Percentiles rank a stretch among this genome's conserved stretches.
Conservation (phyloP, 1,139 yeast genomes). For the Neolecta irregularis region DNA sequence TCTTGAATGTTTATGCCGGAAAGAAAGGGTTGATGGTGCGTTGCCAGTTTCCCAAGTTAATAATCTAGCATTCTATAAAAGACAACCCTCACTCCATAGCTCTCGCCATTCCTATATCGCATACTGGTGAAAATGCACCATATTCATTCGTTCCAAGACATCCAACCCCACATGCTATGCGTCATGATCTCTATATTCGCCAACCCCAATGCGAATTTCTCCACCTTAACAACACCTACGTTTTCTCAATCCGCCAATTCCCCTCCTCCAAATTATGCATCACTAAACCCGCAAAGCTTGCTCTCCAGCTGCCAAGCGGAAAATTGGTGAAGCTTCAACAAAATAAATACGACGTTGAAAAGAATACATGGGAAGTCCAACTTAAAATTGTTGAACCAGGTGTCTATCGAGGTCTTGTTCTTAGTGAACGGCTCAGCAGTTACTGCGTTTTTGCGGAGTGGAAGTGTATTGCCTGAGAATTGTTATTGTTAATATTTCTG, state of each 20-base stretch:
- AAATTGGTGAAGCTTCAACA: slow-evolving; percentile 47
- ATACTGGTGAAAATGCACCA: slow-evolving; percentile 47
- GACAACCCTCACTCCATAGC: slow-evolving; percentile 43
- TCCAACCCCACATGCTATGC: slow-evolving; percentile 53
- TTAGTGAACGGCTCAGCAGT: slow-evolving; percentile 62
- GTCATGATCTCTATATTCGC: slow-evolving; percentile 61
- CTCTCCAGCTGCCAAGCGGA: slow-evolving; percentile 74
- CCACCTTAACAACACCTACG: slow-evolving; percentile 41
- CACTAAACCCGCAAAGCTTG: slow-evolving; percentile 31
- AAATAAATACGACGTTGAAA: slow-evolving; percentile 26
- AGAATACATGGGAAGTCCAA: slow-evolving; percentile 43
- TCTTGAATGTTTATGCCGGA: slow-evolving; percentile 62
- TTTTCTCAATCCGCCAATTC: slow-evolving; percentile 47
- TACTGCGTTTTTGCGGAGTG: slow-evolving; percentile 92
- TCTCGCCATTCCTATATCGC: slow-evolving; percentile 62
- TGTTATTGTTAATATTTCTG: too few species aligned
- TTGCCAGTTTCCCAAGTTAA: too few species aligned
- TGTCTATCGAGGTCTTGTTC: slow-evolving; percentile 65
- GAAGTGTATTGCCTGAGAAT: too few species aligned
- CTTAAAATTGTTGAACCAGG: slow-evolving; percentile 59
- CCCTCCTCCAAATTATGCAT: slow-evolving; percentile 33
- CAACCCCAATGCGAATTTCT: slow-evolving; percentile 69
- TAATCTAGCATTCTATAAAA: slow-evolving; percentile 43
- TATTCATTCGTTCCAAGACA: slow-evolving; percentile 55
- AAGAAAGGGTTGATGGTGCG: slow-evolving; percentile 47